Percentiles rank a stretch among this genome's conserved stretches.
phyloP scores from a whole-genome alignment of 805 yeast genomes.

The Lipomyces japonicus region DNA sequence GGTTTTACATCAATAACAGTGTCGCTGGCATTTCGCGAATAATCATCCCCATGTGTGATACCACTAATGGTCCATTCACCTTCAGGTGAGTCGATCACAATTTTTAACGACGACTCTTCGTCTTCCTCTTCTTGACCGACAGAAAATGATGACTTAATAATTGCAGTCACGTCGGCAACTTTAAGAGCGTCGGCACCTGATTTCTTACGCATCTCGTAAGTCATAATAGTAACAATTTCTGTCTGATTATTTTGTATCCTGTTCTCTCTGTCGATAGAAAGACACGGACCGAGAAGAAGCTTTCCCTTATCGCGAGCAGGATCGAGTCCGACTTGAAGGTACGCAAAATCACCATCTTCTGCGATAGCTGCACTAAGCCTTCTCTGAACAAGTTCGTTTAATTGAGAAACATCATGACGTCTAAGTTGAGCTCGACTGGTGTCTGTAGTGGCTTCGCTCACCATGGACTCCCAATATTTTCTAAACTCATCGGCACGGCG shows the following conservation, averaged over 20 bases:
- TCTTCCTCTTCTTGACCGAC: constrained; percentile 1
- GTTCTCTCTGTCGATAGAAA: constrained; percentile 18
- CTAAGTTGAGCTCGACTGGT: constrained; percentile 10
- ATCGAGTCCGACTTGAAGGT: constrained; percentile 11
- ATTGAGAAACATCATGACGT: constrained; percentile 9
- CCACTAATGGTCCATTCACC: constrained; percentile 20
- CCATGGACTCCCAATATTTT: constrained; percentile 15
- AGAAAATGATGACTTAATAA: constrained; percentile 8
- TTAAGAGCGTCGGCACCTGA: neutral
- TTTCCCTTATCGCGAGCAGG: constrained; percentile 2
- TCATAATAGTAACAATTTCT: constrained; percentile 14
- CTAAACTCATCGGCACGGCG: constrained; percentile 15
- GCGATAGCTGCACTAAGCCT: constrained; percentile 14
- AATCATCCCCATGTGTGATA: constrained; percentile 1
- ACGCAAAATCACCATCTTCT: constrained; percentile 8
- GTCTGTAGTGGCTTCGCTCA: constrained; percentile 11
- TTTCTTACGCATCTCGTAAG: constrained; percentile 9
- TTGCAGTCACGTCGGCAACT: constrained; percentile 20
- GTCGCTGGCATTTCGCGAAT: neutral
- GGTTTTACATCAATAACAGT: constrained; percentile 24
- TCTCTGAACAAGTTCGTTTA: constrained; percentile 13
- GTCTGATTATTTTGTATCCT: constrained; percentile 6
- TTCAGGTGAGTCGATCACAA: constrained; percentile 9
- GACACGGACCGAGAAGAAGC: constrained; percentile 17
- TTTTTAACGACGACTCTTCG: constrained; percentile 20